phyloP scores from a whole-genome alignment of 2,329 filamentous ascomycete genomes.

The Hortaea werneckii region DNA sequence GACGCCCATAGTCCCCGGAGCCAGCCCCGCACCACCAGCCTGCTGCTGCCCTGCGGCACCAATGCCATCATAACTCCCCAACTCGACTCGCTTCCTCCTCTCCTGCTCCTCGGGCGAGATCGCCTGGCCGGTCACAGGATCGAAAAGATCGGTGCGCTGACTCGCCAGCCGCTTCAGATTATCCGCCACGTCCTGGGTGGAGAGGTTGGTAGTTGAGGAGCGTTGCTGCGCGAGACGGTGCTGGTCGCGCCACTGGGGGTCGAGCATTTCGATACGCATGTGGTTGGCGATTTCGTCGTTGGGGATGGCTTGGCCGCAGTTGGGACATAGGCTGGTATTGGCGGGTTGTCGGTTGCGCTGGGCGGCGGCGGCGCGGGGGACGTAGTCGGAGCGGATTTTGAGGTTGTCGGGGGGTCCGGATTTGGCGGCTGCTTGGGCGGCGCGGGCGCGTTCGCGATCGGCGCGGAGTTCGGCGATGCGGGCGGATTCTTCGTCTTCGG shows the following conservation, averaged over 20 bases:
- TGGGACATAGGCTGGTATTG: constrained; percentile 72
- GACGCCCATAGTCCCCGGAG: too few relatives aligned
- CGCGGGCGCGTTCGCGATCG: constrained; percentile 54
- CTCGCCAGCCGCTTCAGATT: constrained; percentile 92
- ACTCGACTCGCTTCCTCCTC: constrained; percentile 65
- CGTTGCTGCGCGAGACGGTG: constrained; percentile 73
- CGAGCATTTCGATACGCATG: constrained; percentile 87
- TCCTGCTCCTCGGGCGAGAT: constrained; percentile 56
- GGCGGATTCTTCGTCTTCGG: constrained; percentile 9
- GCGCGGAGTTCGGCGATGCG: constrained; percentile 21
- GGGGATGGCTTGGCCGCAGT: constrained; percentile 84
- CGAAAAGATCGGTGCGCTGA: constrained; percentile 79
- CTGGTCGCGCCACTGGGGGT: constrained; percentile 93
- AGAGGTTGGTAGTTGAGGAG: constrained; percentile 75
- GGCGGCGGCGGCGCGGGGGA: constrained; percentile 61
- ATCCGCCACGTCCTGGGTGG: constrained; percentile 77
- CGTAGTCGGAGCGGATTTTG: constrained; percentile 89
- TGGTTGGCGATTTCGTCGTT: constrained; percentile 82
- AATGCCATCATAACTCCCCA: constrained; percentile 29
- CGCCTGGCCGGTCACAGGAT: constrained; percentile 57
- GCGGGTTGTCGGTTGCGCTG: constrained; percentile 44
- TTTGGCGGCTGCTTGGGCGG: constrained; percentile 63
- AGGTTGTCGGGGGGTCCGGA: constrained; percentile 53
- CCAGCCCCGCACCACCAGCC: constrained; percentile 25
- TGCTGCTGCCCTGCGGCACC: constrained; percentile 25